Conservation (phyloP, 1,284 basidiomycete genomes). For the Golubevia pallescens region DNA sequence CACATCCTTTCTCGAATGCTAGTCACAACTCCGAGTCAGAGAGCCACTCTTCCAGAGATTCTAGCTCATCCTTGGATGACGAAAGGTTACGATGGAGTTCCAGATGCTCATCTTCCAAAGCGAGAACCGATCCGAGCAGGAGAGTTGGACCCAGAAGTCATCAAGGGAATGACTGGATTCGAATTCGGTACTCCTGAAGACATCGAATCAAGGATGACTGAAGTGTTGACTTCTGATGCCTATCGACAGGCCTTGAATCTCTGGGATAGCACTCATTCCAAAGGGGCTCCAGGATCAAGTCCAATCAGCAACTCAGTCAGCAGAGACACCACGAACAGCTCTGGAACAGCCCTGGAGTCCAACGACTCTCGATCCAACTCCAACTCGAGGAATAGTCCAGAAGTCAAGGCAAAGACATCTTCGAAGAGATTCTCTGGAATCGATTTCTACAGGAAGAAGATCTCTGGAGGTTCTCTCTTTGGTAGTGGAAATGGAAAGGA, state of each 20-base stretch:
- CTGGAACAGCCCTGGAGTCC: no score
- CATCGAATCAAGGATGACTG: slow-evolving; percentile 77
- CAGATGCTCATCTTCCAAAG: slow-evolving; percentile 82
- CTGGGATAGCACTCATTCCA: slow-evolving; percentile 74
- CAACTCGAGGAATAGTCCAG: no score
- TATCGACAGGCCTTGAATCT: slow-evolving; percentile 77
- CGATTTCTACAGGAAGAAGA: slow-evolving; percentile 89
- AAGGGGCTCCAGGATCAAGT: slow-evolving; percentile 65
- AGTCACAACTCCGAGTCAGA: slow-evolving; percentile 85
- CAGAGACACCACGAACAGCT: no score
- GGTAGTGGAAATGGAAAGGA: slow-evolving; percentile 32
- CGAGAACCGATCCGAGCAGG: slow-evolving; percentile 85
- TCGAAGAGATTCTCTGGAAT: slow-evolving; percentile 81
- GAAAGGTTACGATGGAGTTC: slow-evolving; percentile 81
- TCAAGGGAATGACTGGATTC: slow-evolving; percentile 92
- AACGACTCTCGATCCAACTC: no score
- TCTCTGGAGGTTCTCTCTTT: slow-evolving; percentile 63
- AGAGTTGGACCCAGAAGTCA: slow-evolving; percentile 83
- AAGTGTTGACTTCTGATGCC: slow-evolving; percentile 78
- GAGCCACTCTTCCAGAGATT: slow-evolving; percentile 86
- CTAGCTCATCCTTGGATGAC: slow-evolving; percentile 92
- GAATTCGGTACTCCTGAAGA: slow-evolving; percentile 90
- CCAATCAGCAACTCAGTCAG: no score
- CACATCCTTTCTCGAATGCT: slow-evolving; percentile 91
- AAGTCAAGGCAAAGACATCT: no score